These are phyloP conservation scores for Aspergillus steynii DNA, from an alignment of 495 filamentous ascomycete genomes.

Conservation along the genomic window DNA sequence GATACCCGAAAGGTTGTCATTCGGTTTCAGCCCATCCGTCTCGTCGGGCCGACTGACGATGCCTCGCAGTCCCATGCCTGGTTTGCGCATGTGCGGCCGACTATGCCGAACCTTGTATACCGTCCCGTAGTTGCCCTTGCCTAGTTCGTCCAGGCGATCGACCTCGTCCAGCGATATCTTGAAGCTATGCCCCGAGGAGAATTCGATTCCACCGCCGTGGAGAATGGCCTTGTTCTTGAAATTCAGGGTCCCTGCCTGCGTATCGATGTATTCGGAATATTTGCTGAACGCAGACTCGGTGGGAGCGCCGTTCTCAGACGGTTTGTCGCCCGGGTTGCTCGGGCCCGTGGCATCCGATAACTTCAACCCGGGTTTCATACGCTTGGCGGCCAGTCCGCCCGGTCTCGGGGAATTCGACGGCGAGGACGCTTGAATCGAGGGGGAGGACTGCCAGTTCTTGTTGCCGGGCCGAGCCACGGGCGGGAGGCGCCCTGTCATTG, in stretches of 20 bases:
- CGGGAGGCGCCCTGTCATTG: slow-evolving; percentile 41
- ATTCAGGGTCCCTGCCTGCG: slow-evolving; percentile 83
- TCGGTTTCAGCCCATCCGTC: slow-evolving; percentile 21
- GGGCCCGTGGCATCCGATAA: slow-evolving; percentile 50
- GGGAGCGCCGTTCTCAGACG: slow-evolving; percentile 19
- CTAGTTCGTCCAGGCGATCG: slow-evolving; percentile 90
- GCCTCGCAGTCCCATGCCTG: slow-evolving; percentile 71
- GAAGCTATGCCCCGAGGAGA: slow-evolving; percentile 85
- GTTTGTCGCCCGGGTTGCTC: slow-evolving; percentile 21
- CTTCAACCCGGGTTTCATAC: slow-evolving; percentile 52
- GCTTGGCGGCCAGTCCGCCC: slow-evolving; percentile 54
- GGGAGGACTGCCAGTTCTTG: slow-evolving; percentile 54
- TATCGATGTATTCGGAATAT: slow-evolving; percentile 89
- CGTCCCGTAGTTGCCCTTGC: slow-evolving; percentile 98
- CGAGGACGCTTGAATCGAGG: slow-evolving; percentile 33
- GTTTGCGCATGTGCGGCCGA: slow-evolving; percentile 72
- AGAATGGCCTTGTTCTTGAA: slow-evolving; percentile 94
- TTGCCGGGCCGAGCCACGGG: slow-evolving; percentile 38
- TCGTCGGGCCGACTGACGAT: slow-evolving; percentile 49
- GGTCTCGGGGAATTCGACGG: slow-evolving; percentile 41
- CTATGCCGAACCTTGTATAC: slow-evolving; percentile 95
- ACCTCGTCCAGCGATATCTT: slow-evolving; percentile 95
- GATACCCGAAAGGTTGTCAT: slow-evolving; percentile 58
- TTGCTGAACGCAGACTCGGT: slow-evolving; percentile 77
- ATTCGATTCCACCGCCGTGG: slow-evolving; percentile 85